Base-by-base conservation (phyloP, 2,329 filamentous ascomycete species). In the Monilinia aucupariae region DNA sequence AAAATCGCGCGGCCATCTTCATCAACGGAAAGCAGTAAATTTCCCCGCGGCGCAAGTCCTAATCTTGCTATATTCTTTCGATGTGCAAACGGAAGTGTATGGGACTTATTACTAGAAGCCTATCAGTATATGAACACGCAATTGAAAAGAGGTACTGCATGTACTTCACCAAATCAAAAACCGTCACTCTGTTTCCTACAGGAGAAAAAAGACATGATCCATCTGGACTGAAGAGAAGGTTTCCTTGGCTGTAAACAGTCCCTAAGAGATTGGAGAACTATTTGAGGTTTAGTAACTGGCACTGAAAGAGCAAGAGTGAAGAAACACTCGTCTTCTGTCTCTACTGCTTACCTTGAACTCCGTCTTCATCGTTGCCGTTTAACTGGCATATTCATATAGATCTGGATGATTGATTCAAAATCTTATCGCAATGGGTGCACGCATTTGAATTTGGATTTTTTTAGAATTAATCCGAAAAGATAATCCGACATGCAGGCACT, bases 181-280 rank as follows among this genome's bases (percentile, higher is more conserved):
- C 89, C 1, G 93, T 91, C 66, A 99, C 92, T 74, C 92, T 83
- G 78, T 97, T 99, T 74, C 94, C 94, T 60, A 99, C 94, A 9
- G 94, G 96, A 51, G 94, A 99, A 73, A 96, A 90, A 68, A 99
- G 84, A 78, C 91, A 93, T 72, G 91, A 94, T 75, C 96, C 96
- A 84, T 99, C 93, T 66, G 92, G 91, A 72, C 91, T 96, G 81
- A 96, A 99, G 75, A 97, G 84, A 73, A 99, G 85, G 76, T 97
- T 99, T 78, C 96, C 94, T 84, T 92, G 91, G 80, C 92, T 91
- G 81, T 97, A 99, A 75, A 99, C 94, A 70, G 94, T 99, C 75
- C 94, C 96, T 73, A 99, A 85, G 75, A 99, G 85, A 78, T 97
- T 99, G 76, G 93, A 96, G 79, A 99, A 99, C 92, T 97, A 73